Percentiles rank a stretch among this genome's conserved stretches.
Evolutionary conservation across 1,284 basidiomycete genomes (phyloP).

Genomic region (Neolentinus lepideus): DNA sequence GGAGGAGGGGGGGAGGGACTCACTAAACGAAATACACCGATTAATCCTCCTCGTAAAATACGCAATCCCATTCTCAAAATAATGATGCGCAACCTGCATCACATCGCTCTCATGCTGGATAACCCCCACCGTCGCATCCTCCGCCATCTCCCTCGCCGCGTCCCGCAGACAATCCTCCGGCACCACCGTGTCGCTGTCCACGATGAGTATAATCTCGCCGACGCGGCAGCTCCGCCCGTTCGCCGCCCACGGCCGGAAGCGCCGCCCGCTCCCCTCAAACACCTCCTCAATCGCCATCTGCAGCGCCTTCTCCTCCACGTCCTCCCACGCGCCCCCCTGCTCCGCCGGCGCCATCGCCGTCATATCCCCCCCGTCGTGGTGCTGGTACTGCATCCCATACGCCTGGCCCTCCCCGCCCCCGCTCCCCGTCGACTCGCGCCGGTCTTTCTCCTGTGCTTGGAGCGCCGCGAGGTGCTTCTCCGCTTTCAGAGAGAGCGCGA

Average conservation of each 20-base stretch:
- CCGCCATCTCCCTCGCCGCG: slow-evolving; percentile 47
- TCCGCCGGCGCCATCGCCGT: slow-evolving; percentile 15
- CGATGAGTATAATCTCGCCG: slow-evolving; percentile 37
- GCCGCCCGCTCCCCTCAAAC: slow-evolving; percentile 27
- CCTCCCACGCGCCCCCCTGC: slow-evolving; percentile 17
- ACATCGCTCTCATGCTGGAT: slow-evolving; percentile 44
- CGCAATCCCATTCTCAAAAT: slow-evolving; percentile 54
- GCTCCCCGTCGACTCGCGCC: slow-evolving; percentile 7
- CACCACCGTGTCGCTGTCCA: slow-evolving; percentile 52
- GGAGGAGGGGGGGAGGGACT: slow-evolving; percentile 6
- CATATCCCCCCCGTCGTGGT: slow-evolving; percentile 25
- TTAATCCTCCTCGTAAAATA: slow-evolving; percentile 48
- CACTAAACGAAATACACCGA: slow-evolving; percentile 33
- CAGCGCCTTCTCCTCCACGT: slow-evolving; percentile 32
- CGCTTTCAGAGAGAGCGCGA: slow-evolving; percentile 63
- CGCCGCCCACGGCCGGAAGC: slow-evolving; percentile 34
- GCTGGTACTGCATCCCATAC: slow-evolving; percentile 28
- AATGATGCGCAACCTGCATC: slow-evolving; percentile 51
- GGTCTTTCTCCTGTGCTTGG: slow-evolving; percentile 24
- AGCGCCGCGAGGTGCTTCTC: slow-evolving; percentile 60
- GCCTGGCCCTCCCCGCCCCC: slow-evolving; percentile 8
- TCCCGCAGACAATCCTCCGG: slow-evolving; percentile 54
- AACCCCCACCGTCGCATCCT: slow-evolving; percentile 42
- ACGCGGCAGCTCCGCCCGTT: slow-evolving; percentile 30
- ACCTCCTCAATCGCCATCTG: slow-evolving; percentile 35